Evolutionary conservation across 2,329 filamentous ascomycete species (phyloP).

Genomic region (Endothia cerciana): DNA sequence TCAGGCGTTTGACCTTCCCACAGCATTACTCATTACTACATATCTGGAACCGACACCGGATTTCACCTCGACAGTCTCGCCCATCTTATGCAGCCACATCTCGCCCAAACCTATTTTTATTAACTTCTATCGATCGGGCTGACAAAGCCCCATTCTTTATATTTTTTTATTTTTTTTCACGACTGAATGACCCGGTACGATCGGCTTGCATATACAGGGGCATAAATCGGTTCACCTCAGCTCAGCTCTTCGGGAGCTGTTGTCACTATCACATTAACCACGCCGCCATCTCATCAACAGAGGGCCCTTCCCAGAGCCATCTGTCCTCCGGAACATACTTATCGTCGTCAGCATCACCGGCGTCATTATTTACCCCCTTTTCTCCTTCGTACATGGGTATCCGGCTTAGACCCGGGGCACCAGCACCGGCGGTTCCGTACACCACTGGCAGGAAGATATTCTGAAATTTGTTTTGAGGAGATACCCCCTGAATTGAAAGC

Average conservation of each 20-base stretch:
- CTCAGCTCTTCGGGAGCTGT: neutral
- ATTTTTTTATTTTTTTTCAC: neutral
- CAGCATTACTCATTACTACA: neutral
- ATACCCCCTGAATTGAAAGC: constrained; percentile 26
- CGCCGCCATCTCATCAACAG: neutral
- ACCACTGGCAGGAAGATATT: constrained; percentile 13
- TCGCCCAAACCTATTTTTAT: neutral
- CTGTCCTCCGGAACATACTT: neutral
- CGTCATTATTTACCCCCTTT: constrained; percentile 14
- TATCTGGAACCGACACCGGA: neutral
- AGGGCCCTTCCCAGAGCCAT: no score
- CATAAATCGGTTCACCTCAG: neutral
- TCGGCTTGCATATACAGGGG: constrained; percentile 12
- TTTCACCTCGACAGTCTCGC: neutral
- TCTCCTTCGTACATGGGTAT: neutral
- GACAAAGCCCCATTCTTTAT: no score
- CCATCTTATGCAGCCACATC: neutral
- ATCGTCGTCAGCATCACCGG: constrained; percentile 17
- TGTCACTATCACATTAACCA: constrained; percentile 2
- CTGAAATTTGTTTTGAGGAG: constrained; percentile 24
- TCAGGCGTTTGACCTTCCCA: neutral
- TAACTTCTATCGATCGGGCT: neutral
- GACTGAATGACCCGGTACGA: constrained; percentile 15
- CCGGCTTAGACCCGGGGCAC: constrained; percentile 7
- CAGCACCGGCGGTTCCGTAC: constrained; percentile 18